These are phyloP conservation scores for Aulographum hederae DNA, from an alignment of 2,329 filamentous ascomycete species.

Conservation along the genomic window DNA sequence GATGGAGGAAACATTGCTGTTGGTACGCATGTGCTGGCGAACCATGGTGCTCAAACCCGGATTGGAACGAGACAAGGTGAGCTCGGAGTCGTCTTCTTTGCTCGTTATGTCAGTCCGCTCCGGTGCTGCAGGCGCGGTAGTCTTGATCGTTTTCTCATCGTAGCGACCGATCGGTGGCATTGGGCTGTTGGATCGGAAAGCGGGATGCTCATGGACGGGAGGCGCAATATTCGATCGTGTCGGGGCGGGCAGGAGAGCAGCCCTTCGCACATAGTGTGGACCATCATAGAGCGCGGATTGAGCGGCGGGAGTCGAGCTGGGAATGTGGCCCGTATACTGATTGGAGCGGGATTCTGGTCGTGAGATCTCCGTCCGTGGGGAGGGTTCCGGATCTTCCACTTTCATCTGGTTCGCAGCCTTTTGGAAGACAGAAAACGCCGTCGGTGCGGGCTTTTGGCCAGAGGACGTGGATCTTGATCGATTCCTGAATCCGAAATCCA, in stretches of 20 bases:
- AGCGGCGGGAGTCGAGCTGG: neutral
- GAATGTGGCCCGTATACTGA: slow-evolving; percentile 12
- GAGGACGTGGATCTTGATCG: neutral
- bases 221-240: no score
- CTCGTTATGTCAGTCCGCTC: neutral
- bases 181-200: slow-evolving; percentile 10
- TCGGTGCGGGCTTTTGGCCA: slow-evolving; percentile 9
- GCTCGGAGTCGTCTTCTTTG: neutral
- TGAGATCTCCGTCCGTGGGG: slow-evolving; percentile 4
- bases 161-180: neutral
- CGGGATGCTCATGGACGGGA: slow-evolving; percentile 17
- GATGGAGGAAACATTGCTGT: slow-evolving; percentile 67
- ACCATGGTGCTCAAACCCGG: slow-evolving; percentile 63
- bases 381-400: slow-evolving; percentile 4
- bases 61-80: slow-evolving; percentile 1
- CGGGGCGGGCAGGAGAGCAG: neutral
- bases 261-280: neutral
- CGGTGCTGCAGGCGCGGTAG: neutral
- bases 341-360: no score
- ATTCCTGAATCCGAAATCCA: neutral
- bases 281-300: neutral
- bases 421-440: slow-evolving; percentile 27
- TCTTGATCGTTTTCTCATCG: neutral
- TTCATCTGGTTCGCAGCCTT: slow-evolving; percentile 23
- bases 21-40: slow-evolving; percentile 63